Evolutionary conservation across 768 basidiomycete species (phyloP).

Genomic region (Tremella fuciformis): DNA sequence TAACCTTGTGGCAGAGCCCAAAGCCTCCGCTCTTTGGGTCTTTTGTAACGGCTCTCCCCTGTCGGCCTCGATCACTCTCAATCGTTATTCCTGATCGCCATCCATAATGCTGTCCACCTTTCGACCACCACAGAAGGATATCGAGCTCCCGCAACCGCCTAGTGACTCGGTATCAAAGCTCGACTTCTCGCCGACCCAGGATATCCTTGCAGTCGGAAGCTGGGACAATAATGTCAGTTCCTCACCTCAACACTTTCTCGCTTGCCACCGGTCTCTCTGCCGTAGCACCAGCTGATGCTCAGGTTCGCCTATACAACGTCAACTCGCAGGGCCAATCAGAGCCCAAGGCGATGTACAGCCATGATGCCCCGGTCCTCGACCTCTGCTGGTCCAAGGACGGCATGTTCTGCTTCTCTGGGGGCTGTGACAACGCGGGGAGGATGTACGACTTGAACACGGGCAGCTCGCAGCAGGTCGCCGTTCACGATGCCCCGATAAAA

Average conservation of each 20-base stretch:
- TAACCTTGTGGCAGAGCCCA: too few relatives aligned
- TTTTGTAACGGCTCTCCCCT: constrained; percentile 1
- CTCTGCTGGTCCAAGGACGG: constrained; percentile 94
- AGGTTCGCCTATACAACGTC: constrained; percentile 93
- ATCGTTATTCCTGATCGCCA: not conserved
- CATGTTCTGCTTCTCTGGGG: constrained; percentile 83
- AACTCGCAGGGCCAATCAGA: constrained; percentile 68
- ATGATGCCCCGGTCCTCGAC: constrained; percentile 83
- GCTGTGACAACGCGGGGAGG: constrained; percentile 91
- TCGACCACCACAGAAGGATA: constrained; percentile 31
- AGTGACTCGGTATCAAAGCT: constrained; percentile 79
- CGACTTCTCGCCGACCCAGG: constrained; percentile 77
- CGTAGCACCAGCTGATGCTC: constrained; percentile 1
- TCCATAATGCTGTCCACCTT: constrained; percentile 27
- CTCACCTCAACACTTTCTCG: constrained; percentile 6
- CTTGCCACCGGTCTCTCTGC: not conserved
- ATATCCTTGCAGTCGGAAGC: constrained; percentile 85
- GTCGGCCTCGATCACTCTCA: not conserved
- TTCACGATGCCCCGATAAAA: constrained; percentile 85
- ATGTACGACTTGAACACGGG: constrained; percentile 87
- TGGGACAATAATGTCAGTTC: constrained; percentile 85
- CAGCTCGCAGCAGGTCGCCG: constrained; percentile 75
- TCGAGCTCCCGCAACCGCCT: constrained; percentile 37
- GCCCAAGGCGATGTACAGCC: constrained; percentile 84
- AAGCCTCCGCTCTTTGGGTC: constrained; percentile 1